A percentile compares a stretch with the other conserved stretches of the same genome.
These are phyloP conservation scores for Canna indica DNA, from an alignment of 176 grass and related monocot species.

Conservation along the genomic window DNA sequence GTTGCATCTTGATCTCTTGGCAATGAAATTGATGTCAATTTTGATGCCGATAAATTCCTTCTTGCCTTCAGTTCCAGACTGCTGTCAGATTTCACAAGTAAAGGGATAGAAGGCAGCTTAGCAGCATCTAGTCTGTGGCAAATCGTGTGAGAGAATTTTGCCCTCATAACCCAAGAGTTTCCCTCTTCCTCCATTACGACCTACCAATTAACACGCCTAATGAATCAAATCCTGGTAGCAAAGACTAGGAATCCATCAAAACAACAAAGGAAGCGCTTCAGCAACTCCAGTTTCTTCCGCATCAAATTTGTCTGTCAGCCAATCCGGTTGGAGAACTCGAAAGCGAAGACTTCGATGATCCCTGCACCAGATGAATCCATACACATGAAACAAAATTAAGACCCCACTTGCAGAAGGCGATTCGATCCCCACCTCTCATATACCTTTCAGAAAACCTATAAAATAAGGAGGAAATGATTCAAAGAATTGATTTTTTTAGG, in stretches of 20 bases:
- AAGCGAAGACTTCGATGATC: neutral
- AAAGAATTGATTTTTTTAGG: neutral
- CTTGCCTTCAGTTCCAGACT: slow-evolving; percentile 30
- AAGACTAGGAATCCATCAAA: slow-evolving; percentile 4
- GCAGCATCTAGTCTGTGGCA: slow-evolving; percentile 35
- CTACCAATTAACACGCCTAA: neutral
- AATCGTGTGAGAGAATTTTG: slow-evolving; percentile 68
- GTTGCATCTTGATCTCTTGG: neutral
- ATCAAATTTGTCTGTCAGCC: neutral
- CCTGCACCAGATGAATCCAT: slow-evolving; percentile 11
- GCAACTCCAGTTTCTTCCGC: neutral
- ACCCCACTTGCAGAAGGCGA: neutral
- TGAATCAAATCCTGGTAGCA: neutral
- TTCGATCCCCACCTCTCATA: neutral
- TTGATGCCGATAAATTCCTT: slow-evolving; percentile 20
- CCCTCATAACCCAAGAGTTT: slow-evolving; percentile 70
- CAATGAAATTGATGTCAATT: slow-evolving; percentile 11
- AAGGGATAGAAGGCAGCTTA: slow-evolving; percentile 34
- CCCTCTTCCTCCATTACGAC: slow-evolving; percentile 50
- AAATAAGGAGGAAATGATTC: neutral
- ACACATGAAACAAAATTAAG: slow-evolving; percentile 10
- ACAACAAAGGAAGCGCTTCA: neutral
- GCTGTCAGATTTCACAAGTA: slow-evolving; percentile 40
- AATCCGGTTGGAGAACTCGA: neutral
- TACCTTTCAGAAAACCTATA: slow-evolving; percentile 5